Evolutionary conservation across 495 filamentous ascomycete species (phyloP).

Genomic region (Viridothelium virens): DNA sequence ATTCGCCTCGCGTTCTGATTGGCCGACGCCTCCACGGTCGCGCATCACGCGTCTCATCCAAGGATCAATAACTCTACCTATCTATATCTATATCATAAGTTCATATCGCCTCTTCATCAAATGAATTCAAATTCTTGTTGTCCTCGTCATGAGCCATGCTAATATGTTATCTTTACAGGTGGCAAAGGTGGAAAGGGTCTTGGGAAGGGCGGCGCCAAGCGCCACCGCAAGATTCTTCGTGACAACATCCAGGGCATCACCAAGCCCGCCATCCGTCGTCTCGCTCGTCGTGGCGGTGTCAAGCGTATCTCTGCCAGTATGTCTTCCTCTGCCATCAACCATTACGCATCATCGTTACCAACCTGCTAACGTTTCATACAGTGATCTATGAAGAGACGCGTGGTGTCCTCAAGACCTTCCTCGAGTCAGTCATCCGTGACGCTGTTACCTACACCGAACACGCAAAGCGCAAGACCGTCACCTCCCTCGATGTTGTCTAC

Average conservation of each 20-base stretch:
- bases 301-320: slow-evolving; percentile 61
- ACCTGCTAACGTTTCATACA: slow-evolving; percentile 16
- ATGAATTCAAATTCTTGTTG: slow-evolving; percentile 14
- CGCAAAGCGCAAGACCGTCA: slow-evolving; percentile 97
- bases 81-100: too few relatives aligned
- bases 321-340: slow-evolving; percentile 17
- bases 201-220: slow-evolving; percentile 95
- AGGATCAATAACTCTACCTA: background rate
- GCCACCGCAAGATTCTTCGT: slow-evolving; percentile 97
- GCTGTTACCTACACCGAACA: slow-evolving; percentile 95
- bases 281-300: slow-evolving; percentile 90
- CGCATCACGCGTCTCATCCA: slow-evolving; percentile 10
- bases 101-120: background rate
- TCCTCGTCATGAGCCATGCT: slow-evolving; percentile 21
- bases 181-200: slow-evolving; percentile 68
- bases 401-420: slow-evolving; percentile 42
- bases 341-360: slow-evolving; percentile 8
- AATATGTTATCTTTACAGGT: slow-evolving; percentile 29
- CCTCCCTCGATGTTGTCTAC: slow-evolving; percentile 90
- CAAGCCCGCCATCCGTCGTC: slow-evolving; percentile 56
- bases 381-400: slow-evolving; percentile 67
- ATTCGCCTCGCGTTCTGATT: slow-evolving; percentile 10
- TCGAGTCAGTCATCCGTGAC: slow-evolving; percentile 64
- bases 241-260: slow-evolving; percentile 95
- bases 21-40: slow-evolving; percentile 36